Evolutionary conservation across 257 asterid species (phyloP).

Genomic region (Lycium barbarum): DNA sequence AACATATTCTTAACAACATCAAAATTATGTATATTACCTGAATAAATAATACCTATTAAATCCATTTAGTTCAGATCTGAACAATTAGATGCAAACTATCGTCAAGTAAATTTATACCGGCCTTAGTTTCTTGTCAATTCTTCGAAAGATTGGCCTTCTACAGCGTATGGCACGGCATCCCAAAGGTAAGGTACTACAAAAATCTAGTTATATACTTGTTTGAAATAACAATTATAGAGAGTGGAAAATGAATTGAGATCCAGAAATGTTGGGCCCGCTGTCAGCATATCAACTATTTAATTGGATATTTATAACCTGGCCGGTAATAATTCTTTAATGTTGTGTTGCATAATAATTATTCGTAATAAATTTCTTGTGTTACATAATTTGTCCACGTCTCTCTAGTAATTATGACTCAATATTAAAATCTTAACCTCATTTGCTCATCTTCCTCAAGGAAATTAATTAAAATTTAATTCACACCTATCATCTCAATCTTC

Average conservation of each 20-base stretch:
- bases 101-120: too few species aligned
- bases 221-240: background rate
- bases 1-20: background rate
- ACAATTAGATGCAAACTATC: background rate
- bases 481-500: background rate
- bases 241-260: background rate
- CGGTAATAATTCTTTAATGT: too few species aligned
- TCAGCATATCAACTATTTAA: background rate
- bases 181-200: background rate
- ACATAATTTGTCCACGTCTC: background rate
- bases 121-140: background rate
- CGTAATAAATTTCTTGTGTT: background rate
- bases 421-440: background rate
- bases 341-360: background rate
- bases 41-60: background rate
- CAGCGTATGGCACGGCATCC: background rate
- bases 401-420: background rate
- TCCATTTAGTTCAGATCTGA: background rate
- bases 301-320: background rate
- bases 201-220: background rate
- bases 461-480: background rate
- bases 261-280: conserved; percentile 20
- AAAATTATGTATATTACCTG: too few species aligned
- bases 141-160: background rate
- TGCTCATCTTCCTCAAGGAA: background rate